Base-by-base conservation (phyloP, 495 filamentous ascomycete genomes). In the Saxophila tyrrhenica region DNA sequence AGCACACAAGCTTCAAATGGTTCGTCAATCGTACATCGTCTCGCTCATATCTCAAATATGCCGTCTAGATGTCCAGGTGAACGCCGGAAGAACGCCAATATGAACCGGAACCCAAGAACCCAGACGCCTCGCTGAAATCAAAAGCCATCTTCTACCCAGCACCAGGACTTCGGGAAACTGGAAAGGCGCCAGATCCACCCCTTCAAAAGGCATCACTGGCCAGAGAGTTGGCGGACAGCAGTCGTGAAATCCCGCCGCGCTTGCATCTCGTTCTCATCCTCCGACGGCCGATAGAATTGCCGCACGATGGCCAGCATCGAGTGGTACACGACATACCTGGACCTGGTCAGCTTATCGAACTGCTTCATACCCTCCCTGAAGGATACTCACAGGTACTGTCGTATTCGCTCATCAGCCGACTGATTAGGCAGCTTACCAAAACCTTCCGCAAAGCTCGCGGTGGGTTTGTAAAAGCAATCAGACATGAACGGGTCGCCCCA, bases 401-500 rank as follows among this genome's bases (percentile, higher is more conserved):
- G 58, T n/a, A 64, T 62, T 21, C 55, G 48, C 56, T 58, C 65
- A 19, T 56, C 57, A 17, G 47, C 51, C 8, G 49, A 52, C 16
- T 50, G 48, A 44, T 49, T 55, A 2, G 68, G 68, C 48, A 58
- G 52, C 48, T 60, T 62, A 35, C 72, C 72, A 65, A 50, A 68
- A 1, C 73, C 72, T 51, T 71, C 65, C 9, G 74, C 62, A 54
- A 81, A 78, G 1, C 68, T 71, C 10, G 68, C 57, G 11, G 67
- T 70, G 0, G 71, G 70, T 25, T 66, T 62, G 13, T 69, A 70
- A 58, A 82, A 81, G 3, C 70, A 72, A 3, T 68, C 69, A 2
- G 70, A 71, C 42, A 84, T 63, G 17, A 78, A 64, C 2, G 79
- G 78, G 57, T 84, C 81, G 29, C 80, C 80, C 60, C 81, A 83